Base-by-base conservation (phyloP, 495 filamentous ascomycete genomes). In the Trichoderma erinaceum region DNA sequence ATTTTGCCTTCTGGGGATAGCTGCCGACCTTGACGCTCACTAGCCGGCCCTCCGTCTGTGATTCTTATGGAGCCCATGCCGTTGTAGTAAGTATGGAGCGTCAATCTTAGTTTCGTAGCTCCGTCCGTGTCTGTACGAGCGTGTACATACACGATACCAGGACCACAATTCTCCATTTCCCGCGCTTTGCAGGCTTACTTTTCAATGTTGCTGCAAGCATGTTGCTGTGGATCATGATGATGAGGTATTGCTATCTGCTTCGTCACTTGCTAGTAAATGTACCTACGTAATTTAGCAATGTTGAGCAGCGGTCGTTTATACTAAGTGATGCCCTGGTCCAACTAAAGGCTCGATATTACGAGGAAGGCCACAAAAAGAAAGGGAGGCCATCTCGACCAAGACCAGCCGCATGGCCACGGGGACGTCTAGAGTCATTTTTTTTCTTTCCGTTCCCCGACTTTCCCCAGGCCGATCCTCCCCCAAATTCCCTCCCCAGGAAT, bases 401-500 rank as follows among this genome's bases (percentile, higher is more conserved):
- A 7, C 35, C 35, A 38, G 35, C 35, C 35, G 8, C 35, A 38
- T 38, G 35, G 2, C 35, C 35, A 38, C 35, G 35, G 8, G 35
- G 35, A 38, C 35, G 35, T 38, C 35, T 38, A 38, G 35, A 38
- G 35, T 38, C 35, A n/a, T n/a, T 29, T 1, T 29, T 29, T 38
- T 61, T 3, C 11, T 15, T 32, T 32, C 13, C 56, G 3, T 21
- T 32, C 56, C 56, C 23, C 25, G 23, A 12, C 25, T 61, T 61
- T 61, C 56, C 56, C 56, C 56, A 61, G 56, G 56, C 56, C 35
- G 8, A n/a, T n/a, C 13, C n/a, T 58, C 50, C 25, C 56, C 10
- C 25, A 32, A 21, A 61, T 29, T 61, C 27, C 56, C 23, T 21
- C 35, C 35, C 35, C 35, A 38, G 35, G 35, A 52, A 61, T 61